Percentiles rank a stretch among this genome's conserved stretches.
Conservation (phyloP, 768 basidiomycete species). For the Termitomyces sp. region DNA sequence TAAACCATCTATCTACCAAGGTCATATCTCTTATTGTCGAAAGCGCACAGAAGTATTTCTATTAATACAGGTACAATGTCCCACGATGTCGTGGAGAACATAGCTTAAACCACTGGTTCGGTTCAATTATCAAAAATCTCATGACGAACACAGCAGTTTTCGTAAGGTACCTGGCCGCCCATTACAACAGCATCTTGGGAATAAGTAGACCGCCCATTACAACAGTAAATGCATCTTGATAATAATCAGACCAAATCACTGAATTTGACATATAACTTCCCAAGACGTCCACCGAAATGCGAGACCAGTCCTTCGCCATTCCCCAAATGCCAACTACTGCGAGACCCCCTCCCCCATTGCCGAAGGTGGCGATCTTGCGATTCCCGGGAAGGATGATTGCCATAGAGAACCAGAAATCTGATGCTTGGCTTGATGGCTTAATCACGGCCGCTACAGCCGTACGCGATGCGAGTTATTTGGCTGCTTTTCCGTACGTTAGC, state of each 20-base stretch:
- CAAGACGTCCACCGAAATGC: neutral
- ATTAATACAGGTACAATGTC: neutral
- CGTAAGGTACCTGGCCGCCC: neutral
- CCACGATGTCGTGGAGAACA: neutral
- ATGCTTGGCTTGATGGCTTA: neutral
- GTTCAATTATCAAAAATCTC: neutral
- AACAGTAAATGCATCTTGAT: neutral
- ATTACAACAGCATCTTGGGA: neutral
- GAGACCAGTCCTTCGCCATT: neutral
- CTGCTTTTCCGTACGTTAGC: conserved; percentile 1
- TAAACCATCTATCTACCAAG: neutral
- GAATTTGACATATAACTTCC: neutral
- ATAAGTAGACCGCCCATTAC: neutral
- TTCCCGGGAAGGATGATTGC: neutral
- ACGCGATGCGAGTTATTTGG: neutral
- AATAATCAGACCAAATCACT: neutral
- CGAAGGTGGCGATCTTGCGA: neutral
- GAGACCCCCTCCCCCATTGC: neutral
- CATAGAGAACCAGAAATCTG: neutral
- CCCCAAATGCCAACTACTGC: neutral
- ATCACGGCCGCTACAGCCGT: neutral
- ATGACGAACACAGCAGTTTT: neutral
- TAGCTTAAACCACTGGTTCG: neutral
- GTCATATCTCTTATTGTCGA: neutral
- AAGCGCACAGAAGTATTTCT: neutral